Percentiles rank a stretch among this genome's conserved stretches.
These are phyloP conservation scores for Pilaira anomala DNA, from an alignment of 192 early-diverging fungal genomes.

Conservation along the genomic window DNA sequence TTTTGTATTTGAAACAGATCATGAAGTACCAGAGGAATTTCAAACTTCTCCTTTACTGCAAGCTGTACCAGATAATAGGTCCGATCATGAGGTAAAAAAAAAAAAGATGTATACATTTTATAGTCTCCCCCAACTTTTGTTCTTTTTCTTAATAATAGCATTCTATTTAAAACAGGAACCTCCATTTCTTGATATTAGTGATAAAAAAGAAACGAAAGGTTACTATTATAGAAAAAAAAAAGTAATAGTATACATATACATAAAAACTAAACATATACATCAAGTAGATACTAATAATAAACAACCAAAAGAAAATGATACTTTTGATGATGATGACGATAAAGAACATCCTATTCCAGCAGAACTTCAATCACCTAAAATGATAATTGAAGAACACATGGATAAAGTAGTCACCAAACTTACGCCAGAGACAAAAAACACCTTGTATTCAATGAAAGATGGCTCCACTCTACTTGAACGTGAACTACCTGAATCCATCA, in stretches of 20 bases:
- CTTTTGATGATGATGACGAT: constrained; percentile 33
- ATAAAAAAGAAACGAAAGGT: constrained; percentile 18
- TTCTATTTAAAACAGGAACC: constrained; percentile 22
- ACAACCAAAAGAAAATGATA: constrained; percentile 4
- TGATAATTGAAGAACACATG: constrained; percentile 34
- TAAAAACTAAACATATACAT: background rate
- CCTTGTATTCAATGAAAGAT: constrained; percentile 22
- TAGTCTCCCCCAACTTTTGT: background rate
- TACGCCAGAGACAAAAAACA: constrained; percentile 5
- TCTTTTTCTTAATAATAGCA: background rate
- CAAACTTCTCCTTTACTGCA: constrained; percentile 88
- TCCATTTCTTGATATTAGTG: constrained; percentile 36
- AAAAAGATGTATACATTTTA: constrained; percentile 1
- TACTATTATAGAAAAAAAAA: constrained; percentile 4
- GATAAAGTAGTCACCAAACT: constrained; percentile 36
- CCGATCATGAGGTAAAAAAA: constrained; percentile 30
- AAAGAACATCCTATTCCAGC: constrained; percentile 10
- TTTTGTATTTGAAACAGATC: constrained; percentile 92
- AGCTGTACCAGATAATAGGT: constrained; percentile 36
- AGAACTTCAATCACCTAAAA: constrained; percentile 30
- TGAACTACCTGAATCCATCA: constrained; percentile 20
- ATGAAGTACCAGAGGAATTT: constrained; percentile 86
- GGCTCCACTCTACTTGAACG: constrained; percentile 23
- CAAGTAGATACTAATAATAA: background rate
- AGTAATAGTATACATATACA: background rate